These are phyloP conservation scores for Scheffersomyces illinoinensis DNA, from an alignment of 1,139 yeast genomes.

Conservation along the genomic window DNA sequence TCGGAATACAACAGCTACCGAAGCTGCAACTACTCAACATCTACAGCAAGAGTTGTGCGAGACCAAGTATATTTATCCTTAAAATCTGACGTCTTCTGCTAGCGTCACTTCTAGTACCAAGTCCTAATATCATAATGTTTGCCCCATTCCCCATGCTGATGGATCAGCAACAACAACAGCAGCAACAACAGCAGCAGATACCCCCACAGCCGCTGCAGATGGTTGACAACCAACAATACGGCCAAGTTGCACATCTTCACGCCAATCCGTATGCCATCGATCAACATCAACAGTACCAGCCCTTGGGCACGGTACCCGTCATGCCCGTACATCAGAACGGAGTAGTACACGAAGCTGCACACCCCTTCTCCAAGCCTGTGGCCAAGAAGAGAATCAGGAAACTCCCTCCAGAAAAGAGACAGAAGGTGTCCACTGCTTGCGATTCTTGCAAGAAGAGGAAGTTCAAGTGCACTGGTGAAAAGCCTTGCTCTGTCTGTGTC, in stretches of 20 bases:
- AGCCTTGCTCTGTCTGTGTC: slow-evolving; percentile 11
- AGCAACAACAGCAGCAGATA: neutral
- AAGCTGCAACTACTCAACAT: too few species aligned
- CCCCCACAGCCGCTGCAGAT: neutral
- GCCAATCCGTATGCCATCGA: neutral
- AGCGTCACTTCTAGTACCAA: too few species aligned
- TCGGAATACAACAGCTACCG: too few species aligned
- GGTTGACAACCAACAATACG: neutral
- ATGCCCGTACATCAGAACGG: neutral
- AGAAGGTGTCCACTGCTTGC: slow-evolving; percentile 14
- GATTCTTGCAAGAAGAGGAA: slow-evolving; percentile 12
- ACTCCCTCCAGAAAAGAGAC: slow-evolving; percentile 11
- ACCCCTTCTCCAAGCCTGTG: neutral
- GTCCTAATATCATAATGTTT: neutral
- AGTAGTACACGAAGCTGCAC: neutral
- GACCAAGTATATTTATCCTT: too few species aligned
- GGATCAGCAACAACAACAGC: neutral
- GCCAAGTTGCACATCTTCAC: neutral
- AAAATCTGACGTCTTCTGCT: too few species aligned
- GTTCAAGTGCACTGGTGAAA: slow-evolving; percentile 13
- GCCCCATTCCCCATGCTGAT: neutral
- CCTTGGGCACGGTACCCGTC: neutral
- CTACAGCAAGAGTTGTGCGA: too few species aligned
- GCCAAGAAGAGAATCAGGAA: slow-evolving; percentile 7
- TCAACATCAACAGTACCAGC: neutral